Percentiles rank a stretch among this genome's conserved stretches.
Conservation (phyloP, 768 basidiomycete species). For the Amanita muscaria region DNA sequence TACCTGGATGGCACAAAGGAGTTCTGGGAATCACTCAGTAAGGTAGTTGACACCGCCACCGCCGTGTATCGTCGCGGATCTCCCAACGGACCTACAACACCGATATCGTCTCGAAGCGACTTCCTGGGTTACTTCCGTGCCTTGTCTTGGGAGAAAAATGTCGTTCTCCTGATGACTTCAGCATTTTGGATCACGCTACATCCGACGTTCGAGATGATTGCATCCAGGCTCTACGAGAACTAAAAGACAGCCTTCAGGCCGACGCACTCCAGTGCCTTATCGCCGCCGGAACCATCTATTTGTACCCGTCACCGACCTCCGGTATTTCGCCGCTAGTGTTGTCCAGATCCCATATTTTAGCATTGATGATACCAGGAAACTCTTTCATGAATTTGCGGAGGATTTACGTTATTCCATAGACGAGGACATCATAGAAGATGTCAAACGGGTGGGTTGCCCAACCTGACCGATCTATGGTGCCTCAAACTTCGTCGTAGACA, state of each 20-base stretch:
- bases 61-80: neutral
- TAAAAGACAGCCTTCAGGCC: neutral
- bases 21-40: conserved; percentile 10
- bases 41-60: neutral
- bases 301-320: conserved; percentile 4
- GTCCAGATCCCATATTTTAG: conserved; percentile 10
- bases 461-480: conserved; percentile 3
- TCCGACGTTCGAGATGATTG: conserved; percentile 3
- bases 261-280: conserved; percentile 8
- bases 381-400: conserved; percentile 6
- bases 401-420: conserved; percentile 4
- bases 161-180: conserved; percentile 13
- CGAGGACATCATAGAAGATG: conserved; percentile 7
- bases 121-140: conserved; percentile 4
- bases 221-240: conserved; percentile 9
- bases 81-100: neutral
- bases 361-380: conserved; percentile 7
- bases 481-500: conserved; percentile 6
- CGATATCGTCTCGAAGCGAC: conserved; percentile 8
- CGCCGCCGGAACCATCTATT: conserved; percentile 10
- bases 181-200: conserved; percentile 3
- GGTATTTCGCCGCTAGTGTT: conserved; percentile 4
- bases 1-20: neutral
- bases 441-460: conserved; percentile 9
- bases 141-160: neutral